These are phyloP conservation scores for Apostasia shenzhenica DNA, from an alignment of 106 monocot species.

Conservation along the genomic window DNA sequence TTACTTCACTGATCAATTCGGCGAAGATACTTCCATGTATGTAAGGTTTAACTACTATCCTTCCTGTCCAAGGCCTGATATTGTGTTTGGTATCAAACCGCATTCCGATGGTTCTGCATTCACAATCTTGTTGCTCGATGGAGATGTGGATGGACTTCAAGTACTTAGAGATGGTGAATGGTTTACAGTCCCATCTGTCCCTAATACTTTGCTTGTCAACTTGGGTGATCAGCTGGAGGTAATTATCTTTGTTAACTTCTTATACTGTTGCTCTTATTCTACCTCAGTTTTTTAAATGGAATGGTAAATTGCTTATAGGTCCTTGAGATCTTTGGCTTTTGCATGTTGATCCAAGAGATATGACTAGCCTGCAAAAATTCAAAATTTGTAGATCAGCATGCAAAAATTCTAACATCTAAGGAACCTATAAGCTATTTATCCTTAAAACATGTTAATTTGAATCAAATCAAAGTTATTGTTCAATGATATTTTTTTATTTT, in stretches of 20 bases:
- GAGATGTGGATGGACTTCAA: conserved; percentile 43
- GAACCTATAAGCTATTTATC: no score
- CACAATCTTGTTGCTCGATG: conserved; percentile 34
- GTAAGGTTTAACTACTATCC: conserved; percentile 56
- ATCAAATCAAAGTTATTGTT: no score
- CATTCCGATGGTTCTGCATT: conserved; percentile 40
- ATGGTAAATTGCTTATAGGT: no score
- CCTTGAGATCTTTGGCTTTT: no score
- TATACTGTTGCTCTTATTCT: neutral
- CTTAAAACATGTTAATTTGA: no score
- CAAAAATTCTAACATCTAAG: no score
- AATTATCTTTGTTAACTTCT: neutral
- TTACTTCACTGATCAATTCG: conserved; percentile 31
- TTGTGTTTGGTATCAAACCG: conserved; percentile 47
- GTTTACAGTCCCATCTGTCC: conserved; percentile 26
- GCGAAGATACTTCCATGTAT: conserved; percentile 18
- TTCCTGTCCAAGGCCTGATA: conserved; percentile 28
- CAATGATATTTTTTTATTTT: no score
- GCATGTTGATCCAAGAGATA: no score
- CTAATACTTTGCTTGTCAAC: conserved; percentile 43
- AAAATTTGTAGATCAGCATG: no score
- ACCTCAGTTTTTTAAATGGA: no score
- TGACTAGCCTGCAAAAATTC: no score
- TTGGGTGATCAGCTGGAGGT: conserved; percentile 58
- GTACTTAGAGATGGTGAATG: conserved; percentile 40